Percentiles rank a stretch among this genome's conserved stretches.
Evolutionary conservation across 176 grass and related monocot species (phyloP).

Genomic region (Coix lacrymajobi): DNA sequence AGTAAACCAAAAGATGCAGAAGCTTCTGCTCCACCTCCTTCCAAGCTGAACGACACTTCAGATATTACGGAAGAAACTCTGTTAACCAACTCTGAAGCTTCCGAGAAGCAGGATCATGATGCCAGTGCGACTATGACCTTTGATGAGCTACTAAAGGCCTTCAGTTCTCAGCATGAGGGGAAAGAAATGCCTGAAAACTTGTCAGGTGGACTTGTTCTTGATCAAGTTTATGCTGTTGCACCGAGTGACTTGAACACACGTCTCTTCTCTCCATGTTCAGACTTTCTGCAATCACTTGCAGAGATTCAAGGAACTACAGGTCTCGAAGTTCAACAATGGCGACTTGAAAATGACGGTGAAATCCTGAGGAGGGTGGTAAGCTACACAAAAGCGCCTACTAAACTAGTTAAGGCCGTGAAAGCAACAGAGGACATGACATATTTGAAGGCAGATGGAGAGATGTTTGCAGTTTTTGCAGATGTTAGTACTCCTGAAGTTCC

Average conservation of each 20-base stretch:
- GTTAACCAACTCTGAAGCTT: conserved; percentile 18
- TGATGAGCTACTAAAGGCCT: conserved; percentile 74
- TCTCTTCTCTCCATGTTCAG: conserved; percentile 79
- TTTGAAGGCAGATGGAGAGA: conserved; percentile 64
- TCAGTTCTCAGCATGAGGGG: conserved; percentile 50
- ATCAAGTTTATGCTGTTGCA: conserved; percentile 64
- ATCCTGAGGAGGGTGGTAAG: conserved; percentile 66
- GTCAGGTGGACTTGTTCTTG: conserved; percentile 64
- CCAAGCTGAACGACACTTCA: conserved; percentile 12
- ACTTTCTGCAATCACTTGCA: conserved; percentile 71
- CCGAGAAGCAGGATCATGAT: conserved; percentile 28
- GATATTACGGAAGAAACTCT: conserved; percentile 18
- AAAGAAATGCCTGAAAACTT: conserved; percentile 66
- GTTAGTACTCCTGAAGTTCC: conserved; percentile 79
- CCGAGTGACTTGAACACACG: conserved; percentile 65
- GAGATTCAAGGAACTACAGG: conserved; percentile 76
- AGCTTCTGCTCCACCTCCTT: conserved; percentile 11
- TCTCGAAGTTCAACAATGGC: conserved; percentile 67
- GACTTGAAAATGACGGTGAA: conserved; percentile 59
- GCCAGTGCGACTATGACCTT: conserved; percentile 45
- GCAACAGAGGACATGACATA: conserved; percentile 80
- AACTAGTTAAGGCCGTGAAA: conserved; percentile 86
- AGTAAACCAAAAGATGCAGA: conserved; percentile 46
- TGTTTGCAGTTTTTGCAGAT: conserved; percentile 56
- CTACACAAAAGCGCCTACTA: conserved; percentile 84